Percentiles rank a stretch among this genome's conserved stretches.
phyloP scores from a whole-genome alignment of 805 yeast species.

The Lipomyces kockii region DNA sequence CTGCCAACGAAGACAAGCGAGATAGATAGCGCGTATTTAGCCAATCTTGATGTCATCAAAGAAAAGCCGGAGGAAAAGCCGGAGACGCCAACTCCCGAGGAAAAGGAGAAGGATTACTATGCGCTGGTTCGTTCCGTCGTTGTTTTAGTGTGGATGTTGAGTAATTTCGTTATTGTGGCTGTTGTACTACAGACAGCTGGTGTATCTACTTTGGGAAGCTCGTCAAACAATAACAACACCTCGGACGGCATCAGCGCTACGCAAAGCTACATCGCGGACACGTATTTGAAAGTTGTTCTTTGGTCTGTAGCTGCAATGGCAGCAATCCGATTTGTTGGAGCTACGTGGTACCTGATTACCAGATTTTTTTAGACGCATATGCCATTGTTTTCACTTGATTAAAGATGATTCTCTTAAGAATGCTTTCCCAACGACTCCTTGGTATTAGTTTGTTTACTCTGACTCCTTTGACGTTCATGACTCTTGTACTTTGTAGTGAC shows the following conservation, averaged over 20 bases:
- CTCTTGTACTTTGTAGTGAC: not conserved
- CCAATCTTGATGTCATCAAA: constrained; percentile 46
- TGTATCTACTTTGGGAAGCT: constrained; percentile 15
- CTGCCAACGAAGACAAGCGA: constrained; percentile 78
- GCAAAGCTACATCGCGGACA: constrained; percentile 28
- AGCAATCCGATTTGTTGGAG: constrained; percentile 77
- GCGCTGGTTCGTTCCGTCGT: constrained; percentile 89
- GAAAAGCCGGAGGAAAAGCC: constrained; percentile 45
- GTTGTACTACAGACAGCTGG: constrained; percentile 55
- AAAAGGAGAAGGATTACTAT: constrained; percentile 76
- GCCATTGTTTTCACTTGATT: not conserved
- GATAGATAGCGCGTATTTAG: constrained; percentile 74
- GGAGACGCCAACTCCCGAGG: constrained; percentile 46
- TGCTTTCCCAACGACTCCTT: not conserved
- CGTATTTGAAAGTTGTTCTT: constrained; percentile 79
- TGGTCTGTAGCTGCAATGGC: constrained; percentile 96
- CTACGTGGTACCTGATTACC: constrained; percentile 59
- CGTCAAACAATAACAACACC: constrained; percentile 27
- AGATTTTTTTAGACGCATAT: constrained; percentile 38
- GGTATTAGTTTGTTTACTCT: not conserved
- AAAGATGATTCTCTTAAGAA: too few species aligned
- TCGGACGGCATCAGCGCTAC: constrained; percentile 13
- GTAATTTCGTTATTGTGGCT: constrained; percentile 81
- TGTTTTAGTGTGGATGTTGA: constrained; percentile 85
- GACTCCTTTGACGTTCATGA: not conserved